A percentile compares a stretch with the other conserved stretches of the same genome.
These are phyloP conservation scores for Mollisia scopiformis DNA, from an alignment of 2,329 filamentous ascomycete genomes.

Conservation along the genomic window DNA sequence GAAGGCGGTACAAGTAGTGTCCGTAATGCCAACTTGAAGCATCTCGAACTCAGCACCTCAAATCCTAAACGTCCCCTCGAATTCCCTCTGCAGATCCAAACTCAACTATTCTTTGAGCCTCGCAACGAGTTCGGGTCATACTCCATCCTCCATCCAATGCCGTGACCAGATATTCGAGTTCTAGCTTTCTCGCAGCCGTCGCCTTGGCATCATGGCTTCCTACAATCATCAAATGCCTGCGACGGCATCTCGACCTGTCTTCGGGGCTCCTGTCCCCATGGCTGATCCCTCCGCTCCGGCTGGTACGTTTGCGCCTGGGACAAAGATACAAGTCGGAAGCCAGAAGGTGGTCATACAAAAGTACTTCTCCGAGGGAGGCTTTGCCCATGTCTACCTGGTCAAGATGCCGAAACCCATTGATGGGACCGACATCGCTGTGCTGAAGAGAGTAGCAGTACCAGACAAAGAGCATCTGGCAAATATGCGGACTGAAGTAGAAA, in stretches of 20 bases:
- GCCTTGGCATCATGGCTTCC: slow-evolving; percentile 41
- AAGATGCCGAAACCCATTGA: slow-evolving; percentile 66
- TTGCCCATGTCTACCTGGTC: slow-evolving; percentile 97
- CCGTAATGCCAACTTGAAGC: slow-evolving; percentile 13
- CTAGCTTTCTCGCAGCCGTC: slow-evolving; percentile 20
- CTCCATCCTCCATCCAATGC: slow-evolving; percentile 31
- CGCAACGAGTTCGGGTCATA: slow-evolving; percentile 4
- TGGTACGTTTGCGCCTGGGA: slow-evolving; percentile 90
- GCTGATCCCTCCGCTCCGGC: slow-evolving; percentile 56
- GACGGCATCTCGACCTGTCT: slow-evolving; percentile 46
- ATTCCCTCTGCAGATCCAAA: neutral
- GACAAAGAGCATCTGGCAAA: slow-evolving; percentile 93
- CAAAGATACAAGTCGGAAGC: slow-evolving; percentile 93
- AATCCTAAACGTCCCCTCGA: slow-evolving; percentile 9
- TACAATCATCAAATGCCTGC: slow-evolving; percentile 43
- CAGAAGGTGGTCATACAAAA: slow-evolving; percentile 95
- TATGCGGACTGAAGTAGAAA: slow-evolving; percentile 98
- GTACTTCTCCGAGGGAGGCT: slow-evolving; percentile 97
- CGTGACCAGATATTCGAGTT: slow-evolving; percentile 28
- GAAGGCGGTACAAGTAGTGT: neutral
- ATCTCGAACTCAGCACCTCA: slow-evolving; percentile 8
- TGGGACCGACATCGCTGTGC: slow-evolving; percentile 40
- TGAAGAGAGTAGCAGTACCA: slow-evolving; percentile 87
- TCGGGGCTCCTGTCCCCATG: slow-evolving; percentile 47
- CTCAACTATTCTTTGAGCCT: slow-evolving; percentile 6